These are phyloP conservation scores for Verticillium klebahnii DNA, from an alignment of 2,329 filamentous ascomycete genomes.

Conservation along the genomic window DNA sequence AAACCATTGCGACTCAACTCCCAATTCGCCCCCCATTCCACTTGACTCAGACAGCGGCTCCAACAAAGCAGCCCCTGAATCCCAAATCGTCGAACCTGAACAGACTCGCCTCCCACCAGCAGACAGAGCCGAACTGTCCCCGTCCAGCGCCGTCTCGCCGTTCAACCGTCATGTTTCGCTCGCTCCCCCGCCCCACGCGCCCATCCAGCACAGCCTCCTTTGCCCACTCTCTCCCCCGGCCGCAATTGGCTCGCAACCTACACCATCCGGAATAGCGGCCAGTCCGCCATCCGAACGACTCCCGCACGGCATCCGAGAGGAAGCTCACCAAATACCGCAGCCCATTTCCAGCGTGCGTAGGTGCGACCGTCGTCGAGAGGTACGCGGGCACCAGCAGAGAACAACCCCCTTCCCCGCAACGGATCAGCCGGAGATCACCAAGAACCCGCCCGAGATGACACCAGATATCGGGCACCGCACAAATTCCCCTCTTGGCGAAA, in stretches of 20 bases:
- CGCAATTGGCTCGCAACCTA: not conserved
- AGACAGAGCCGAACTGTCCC: no score
- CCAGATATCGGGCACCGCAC: not conserved
- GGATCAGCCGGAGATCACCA: not conserved
- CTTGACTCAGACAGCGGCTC: not conserved
- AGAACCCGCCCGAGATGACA: not conserved
- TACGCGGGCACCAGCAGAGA: not conserved
- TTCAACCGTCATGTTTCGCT: not conserved
- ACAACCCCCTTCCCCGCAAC: not conserved
- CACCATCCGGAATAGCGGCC: not conserved
- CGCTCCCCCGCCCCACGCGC: not conserved
- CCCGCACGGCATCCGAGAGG: not conserved
- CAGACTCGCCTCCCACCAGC: not conserved
- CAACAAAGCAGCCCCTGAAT: not conserved
- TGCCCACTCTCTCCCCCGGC: not conserved
- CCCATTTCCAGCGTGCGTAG: no score
- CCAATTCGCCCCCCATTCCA: not conserved
- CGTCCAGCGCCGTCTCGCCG: not conserved
- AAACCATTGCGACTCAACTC: not conserved
- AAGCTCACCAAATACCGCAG: not conserved
- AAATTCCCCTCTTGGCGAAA: not conserved
- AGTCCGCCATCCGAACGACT: not conserved
- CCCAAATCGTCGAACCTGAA: not conserved
- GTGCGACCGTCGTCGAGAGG: not conserved
- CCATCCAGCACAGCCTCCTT: not conserved